Evolutionary conservation across 2,329 filamentous ascomycete species (phyloP), one percentile per base, ranked within the genome.

Genomic region (Dactylonectria macrodidyma): DNA sequence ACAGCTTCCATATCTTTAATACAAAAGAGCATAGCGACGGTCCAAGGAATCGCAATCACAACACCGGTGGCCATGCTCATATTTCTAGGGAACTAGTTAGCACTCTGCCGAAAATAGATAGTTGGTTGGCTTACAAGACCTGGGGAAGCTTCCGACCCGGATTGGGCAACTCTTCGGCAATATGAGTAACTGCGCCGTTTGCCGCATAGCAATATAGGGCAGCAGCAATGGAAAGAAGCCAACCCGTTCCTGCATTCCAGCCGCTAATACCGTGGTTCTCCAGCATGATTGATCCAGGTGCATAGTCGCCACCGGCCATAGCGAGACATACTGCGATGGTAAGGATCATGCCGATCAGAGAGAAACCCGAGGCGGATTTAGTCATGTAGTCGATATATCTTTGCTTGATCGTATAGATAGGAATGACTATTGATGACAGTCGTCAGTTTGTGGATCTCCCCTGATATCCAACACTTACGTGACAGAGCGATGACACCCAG

Each of bases 101-200:
- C 5, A 46, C 41, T 6, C 6, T 1, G 19, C 19, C 11, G 11
- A 36, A 11, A 7, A 6, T 36, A 11, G 11, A 36, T 36, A 7
- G 6, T 11, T 11, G 6, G 11, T 6, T 11, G 11, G 52, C 64
- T 16, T 3, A 55, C 65, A 71, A 70, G 4, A 55, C 69, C 5
- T 38, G 52, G 9, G 69, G 71, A 33, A 73, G 60, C 7, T 24
- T 51, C n/a, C 66, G 63, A 36, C 66, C 66, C 2, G 66, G 66
- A 16, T 69, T 63, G 2, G 66, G n/a, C 66, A 69, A 66, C 26
- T 69, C 66, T 22, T 69, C 66, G n/a, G 63, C 66, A 5, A 69
- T 69, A 26, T 69, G 66, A 14, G 66, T 69, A 6, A 59, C 66
- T 69, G 10, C 19, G 30, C 0, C 8, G 7, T 2, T 33, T 16